Percentiles rank a stretch among this genome's conserved stretches.
phyloP scores from a whole-genome alignment of 495 filamentous ascomycete species.

The Lasiosphaeria ovina region DNA sequence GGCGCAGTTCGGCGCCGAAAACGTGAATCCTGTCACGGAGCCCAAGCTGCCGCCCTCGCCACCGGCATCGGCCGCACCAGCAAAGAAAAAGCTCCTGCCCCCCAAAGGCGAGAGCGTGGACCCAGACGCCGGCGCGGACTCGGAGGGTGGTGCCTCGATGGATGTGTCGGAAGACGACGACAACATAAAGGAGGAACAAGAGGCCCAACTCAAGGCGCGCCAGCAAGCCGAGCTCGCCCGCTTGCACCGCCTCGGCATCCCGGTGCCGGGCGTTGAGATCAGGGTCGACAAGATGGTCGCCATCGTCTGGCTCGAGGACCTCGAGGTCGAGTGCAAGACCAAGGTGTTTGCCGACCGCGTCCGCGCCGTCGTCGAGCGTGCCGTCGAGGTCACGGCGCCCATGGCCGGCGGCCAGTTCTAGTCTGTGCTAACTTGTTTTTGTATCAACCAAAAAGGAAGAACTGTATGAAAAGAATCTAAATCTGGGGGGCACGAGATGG shows the following conservation, averaged over 20 bases:
- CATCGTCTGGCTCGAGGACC: slow-evolving; percentile 82
- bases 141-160: slow-evolving; percentile 39
- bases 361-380: slow-evolving; percentile 83
- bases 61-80: slow-evolving; percentile 7
- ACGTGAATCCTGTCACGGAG: slow-evolving; percentile 67
- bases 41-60: slow-evolving; percentile 52
- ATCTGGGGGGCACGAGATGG: too few species aligned
- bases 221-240: slow-evolving; percentile 58
- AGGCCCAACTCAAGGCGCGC: slow-evolving; percentile 36
- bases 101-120: slow-evolving; percentile 1
- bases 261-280: slow-evolving; percentile 84
- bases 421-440: too few species aligned
- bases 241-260: slow-evolving; percentile 76
- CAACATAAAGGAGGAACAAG: slow-evolving; percentile 35
- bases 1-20: slow-evolving; percentile 84
- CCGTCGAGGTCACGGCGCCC: slow-evolving; percentile 84
- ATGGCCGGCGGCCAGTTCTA: slow-evolving; percentile 32
- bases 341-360: slow-evolving; percentile 74
- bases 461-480: too few species aligned
- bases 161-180: slow-evolving; percentile 39
- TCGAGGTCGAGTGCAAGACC: slow-evolving; percentile 83
- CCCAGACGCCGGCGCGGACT: slow-evolving; percentile 18
- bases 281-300: slow-evolving; percentile 85
- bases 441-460: too few species aligned
- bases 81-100: slow-evolving; percentile 28